Conservation (phyloP, 164 flowering plant species). For the Dillenia turbinata region DNA sequence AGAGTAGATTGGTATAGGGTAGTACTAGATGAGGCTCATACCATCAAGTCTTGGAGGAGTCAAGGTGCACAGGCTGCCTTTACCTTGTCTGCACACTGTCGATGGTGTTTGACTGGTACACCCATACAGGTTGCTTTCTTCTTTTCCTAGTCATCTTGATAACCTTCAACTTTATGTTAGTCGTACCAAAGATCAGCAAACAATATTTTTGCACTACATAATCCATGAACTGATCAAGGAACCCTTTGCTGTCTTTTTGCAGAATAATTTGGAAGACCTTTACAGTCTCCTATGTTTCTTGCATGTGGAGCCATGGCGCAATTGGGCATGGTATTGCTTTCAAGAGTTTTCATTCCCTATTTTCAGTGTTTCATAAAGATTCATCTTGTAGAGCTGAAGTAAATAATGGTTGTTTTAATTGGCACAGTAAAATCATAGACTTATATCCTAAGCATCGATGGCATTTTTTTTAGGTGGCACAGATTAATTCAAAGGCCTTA, state of each 20-base stretch:
- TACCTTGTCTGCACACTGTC: constrained; percentile 49
- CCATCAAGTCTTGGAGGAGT: constrained; percentile 59
- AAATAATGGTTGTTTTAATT: too few species aligned
- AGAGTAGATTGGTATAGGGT: constrained; percentile 69
- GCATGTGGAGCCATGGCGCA: constrained; percentile 88
- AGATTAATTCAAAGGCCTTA: constrained; percentile 67
- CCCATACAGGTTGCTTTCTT: constrained; percentile 63
- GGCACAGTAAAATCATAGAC: too few species aligned
- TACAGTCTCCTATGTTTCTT: constrained; percentile 78
- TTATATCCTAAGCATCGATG: background rate
- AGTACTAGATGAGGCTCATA: constrained; percentile 87
- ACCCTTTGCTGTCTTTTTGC: constrained; percentile 21
- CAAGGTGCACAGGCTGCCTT: constrained; percentile 64
- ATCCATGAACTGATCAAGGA: too few species aligned
- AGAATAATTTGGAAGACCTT: constrained; percentile 82
- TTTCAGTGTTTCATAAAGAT: too few species aligned
- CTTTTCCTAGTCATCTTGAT: background rate
- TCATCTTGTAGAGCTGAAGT: too few species aligned
- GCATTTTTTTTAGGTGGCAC: constrained; percentile 52
- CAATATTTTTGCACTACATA: too few species aligned
- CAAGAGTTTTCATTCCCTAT: background rate
- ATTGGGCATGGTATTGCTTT: constrained; percentile 65
- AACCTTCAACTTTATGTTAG: background rate
- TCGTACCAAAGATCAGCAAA: too few species aligned
- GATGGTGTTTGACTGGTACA: constrained; percentile 93